A percentile compares a stretch with the other conserved stretches of the same genome.
phyloP scores from a whole-genome alignment of 306 rosid species.

The Fragaria nilgerrensis region DNA sequence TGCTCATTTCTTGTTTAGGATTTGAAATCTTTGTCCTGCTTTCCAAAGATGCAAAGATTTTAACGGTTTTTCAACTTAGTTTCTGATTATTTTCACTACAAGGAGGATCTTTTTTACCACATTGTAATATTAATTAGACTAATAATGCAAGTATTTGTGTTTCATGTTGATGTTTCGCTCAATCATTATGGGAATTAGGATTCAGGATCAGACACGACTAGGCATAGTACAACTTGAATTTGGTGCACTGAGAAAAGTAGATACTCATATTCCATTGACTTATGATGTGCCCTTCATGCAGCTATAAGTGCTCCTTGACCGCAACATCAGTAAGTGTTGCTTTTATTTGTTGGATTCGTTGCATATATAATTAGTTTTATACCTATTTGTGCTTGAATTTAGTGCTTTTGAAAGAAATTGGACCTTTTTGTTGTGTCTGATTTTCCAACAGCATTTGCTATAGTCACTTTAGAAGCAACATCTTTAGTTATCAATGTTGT shows the following conservation, averaged over 20 bases:
- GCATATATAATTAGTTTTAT: slow-evolving; percentile 18
- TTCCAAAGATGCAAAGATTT: background rate
- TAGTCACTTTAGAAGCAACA: slow-evolving; percentile 20
- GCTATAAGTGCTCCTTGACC: slow-evolving; percentile 19
- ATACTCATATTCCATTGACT: slow-evolving; percentile 13
- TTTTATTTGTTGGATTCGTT: slow-evolving; percentile 11
- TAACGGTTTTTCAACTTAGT: background rate
- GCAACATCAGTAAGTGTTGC: slow-evolving; percentile 8
- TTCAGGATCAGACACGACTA: slow-evolving; percentile 10
- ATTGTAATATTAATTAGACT: background rate
- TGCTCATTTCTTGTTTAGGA: slow-evolving; percentile 3
- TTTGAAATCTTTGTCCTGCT: background rate
- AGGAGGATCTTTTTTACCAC: background rate
- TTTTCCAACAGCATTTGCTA: slow-evolving; percentile 21
- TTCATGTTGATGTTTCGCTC: background rate
- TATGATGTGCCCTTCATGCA: slow-evolving; percentile 2
- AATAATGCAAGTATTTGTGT: background rate
- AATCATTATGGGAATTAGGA: slow-evolving; percentile 16
- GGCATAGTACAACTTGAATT: slow-evolving; percentile 7
- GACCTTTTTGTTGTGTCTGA: slow-evolving; percentile 13
- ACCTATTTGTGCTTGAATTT: slow-evolving; percentile 15
- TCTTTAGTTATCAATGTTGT: slow-evolving; percentile 22
- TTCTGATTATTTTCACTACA: background rate
- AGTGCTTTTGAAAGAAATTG: slow-evolving; percentile 26
- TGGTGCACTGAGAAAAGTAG: slow-evolving; percentile 11